Evolutionary conservation across 1,284 basidiomycete genomes (phyloP), one percentile per base, ranked within the genome.

Genomic region (Sphagnurus paluster): DNA sequence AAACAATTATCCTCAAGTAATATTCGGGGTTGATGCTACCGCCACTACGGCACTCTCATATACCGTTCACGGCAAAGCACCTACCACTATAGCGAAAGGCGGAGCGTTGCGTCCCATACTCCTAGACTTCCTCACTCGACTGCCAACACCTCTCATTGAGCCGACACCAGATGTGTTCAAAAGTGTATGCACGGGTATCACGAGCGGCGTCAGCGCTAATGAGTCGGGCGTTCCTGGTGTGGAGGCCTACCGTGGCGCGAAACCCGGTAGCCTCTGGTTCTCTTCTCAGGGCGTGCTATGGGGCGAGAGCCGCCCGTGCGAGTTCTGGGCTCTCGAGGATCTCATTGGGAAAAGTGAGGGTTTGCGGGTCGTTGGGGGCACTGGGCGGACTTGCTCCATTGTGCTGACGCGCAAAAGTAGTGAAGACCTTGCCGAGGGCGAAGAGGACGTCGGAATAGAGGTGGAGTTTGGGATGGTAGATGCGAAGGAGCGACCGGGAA

Each of bases 251-350:
- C 77, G 80, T 25, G 76, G 75, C 20, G 86, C 86, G 1, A 88
- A 87, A 58, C 62, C 74, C 2, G 86, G 85, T 1, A 84, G 74
- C 35, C 66, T 90, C 24, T 88, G 84, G 83, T 89, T 89, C 69
- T 69, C 84, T 40, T 64, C 71, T 24, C 65, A 71, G 23, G 87
- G 87, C 10, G 72, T 90, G 6, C 69, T 90, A 5, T 86, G 83
- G 78, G 84, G 86, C 33, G 82, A 83, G 57, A 75, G 75, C 55
- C 83, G 83, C 54, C 85, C 86, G 2, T 85, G 82, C 59, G 82
- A 85, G 57, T 89, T 86, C 59, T 89, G 85, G 79, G 65, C 81
- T 4, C 65, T 86, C n/a, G 69, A 74, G 36, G 78, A 84, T 54
- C 60, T 88, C 7, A 61, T 76, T 2, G 61, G 62, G 30, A 72